Evolutionary conservation across 331 rosid genomes (phyloP).

Genomic region (Arachis monticola): DNA sequence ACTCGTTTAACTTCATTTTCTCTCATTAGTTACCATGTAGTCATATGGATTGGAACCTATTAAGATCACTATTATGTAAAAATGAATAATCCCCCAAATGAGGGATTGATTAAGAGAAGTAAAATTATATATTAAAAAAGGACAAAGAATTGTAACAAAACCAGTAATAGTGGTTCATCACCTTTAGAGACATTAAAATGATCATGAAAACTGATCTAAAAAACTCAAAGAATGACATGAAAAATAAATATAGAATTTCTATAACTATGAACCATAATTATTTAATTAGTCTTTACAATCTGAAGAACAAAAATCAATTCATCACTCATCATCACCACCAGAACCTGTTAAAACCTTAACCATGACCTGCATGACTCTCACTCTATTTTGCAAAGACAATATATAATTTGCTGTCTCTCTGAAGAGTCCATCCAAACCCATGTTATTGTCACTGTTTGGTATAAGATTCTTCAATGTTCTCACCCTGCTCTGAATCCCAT

Average conservation of each 20-base stretch:
- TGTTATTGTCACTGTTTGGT: slow-evolving; percentile 49
- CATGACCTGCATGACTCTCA: slow-evolving; percentile 80
- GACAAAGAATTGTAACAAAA: slow-evolving; percentile 33
- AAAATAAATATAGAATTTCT: slow-evolving; percentile 11
- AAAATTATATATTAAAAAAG: background rate
- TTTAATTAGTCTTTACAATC: slow-evolving; percentile 40
- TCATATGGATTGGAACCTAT: no score
- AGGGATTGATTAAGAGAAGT: slow-evolving; percentile 18
- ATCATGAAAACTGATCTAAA: slow-evolving; percentile 39
- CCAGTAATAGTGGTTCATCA: slow-evolving; percentile 10
- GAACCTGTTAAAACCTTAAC: slow-evolving; percentile 60
- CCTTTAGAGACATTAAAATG: slow-evolving; percentile 31
- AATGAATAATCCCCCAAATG: background rate
- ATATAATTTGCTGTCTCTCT: slow-evolving; percentile 82
- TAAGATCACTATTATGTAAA: no score
- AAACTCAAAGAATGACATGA: slow-evolving; percentile 20
- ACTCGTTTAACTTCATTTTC: background rate
- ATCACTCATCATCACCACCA: slow-evolving; percentile 48
- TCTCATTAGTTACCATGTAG: no score
- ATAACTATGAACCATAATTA: slow-evolving; percentile 28
- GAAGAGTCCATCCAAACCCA: slow-evolving; percentile 81
- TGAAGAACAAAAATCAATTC: slow-evolving; percentile 11
- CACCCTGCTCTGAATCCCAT: slow-evolving; percentile 64
- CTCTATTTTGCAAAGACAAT: slow-evolving; percentile 70
- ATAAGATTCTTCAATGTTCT: slow-evolving; percentile 67